A percentile compares a stretch with the other conserved stretches of the same genome.
Evolutionary conservation across 306 rosid genomes (phyloP).

Genomic region (Rosa rugosa): DNA sequence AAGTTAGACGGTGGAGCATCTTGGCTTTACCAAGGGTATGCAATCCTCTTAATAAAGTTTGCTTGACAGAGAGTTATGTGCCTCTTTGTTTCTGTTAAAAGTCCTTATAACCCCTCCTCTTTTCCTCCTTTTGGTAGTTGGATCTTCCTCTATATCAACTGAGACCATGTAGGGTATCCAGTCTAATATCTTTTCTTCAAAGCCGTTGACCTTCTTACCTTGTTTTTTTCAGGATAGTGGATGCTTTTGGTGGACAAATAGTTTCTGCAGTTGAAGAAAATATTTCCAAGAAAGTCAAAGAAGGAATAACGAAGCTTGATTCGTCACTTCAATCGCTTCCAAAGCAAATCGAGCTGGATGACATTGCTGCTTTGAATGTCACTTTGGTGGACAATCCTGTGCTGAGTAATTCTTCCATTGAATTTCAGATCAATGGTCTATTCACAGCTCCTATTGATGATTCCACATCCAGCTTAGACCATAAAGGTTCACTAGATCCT

Average conservation of each 20-base stretch:
- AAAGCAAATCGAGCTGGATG: constrained; percentile 45
- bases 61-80: constrained; percentile 14
- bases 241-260: constrained; percentile 57
- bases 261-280: constrained; percentile 64
- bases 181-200: background rate
- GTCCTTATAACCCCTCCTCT: background rate
- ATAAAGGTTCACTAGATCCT: constrained; percentile 28
- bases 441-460: constrained; percentile 34
- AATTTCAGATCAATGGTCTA: constrained; percentile 66
- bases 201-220: background rate
- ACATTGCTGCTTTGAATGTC: constrained; percentile 56
- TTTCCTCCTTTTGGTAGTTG: background rate
- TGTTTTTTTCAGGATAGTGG: constrained; percentile 55
- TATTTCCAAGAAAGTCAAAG: constrained; percentile 56
- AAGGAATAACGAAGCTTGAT: constrained; percentile 60
- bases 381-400: constrained; percentile 65
- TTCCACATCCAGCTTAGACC: constrained; percentile 33
- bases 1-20: constrained; percentile 81
- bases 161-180: background rate
- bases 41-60: constrained; percentile 30
- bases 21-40: constrained; percentile 90
- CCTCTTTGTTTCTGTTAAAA: background rate
- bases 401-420: constrained; percentile 52
- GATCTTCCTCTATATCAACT: background rate
- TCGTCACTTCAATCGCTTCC: constrained; percentile 62